Evolutionary conservation across 1,284 basidiomycete genomes (phyloP).

Genomic region (Anthracocystis setariae): DNA sequence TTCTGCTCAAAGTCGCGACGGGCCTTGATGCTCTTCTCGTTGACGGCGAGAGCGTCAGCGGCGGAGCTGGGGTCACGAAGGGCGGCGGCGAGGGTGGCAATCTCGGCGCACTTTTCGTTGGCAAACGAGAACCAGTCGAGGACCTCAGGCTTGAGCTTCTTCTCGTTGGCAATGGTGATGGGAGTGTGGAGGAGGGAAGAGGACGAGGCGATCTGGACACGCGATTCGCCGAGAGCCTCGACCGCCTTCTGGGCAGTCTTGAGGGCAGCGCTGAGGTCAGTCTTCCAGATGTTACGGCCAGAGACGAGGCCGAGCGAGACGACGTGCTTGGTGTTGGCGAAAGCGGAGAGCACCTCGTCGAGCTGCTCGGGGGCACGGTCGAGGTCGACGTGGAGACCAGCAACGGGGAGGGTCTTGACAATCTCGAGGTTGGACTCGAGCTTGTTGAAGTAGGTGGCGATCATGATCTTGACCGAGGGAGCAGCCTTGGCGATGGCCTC

Average conservation of each 20-base stretch:
- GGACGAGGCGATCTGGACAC: slow-evolving; percentile 92
- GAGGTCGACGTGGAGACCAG: slow-evolving; percentile 95
- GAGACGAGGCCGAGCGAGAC: slow-evolving; percentile 97
- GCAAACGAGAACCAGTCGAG: slow-evolving; percentile 99
- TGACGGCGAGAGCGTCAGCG: slow-evolving; percentile 69
- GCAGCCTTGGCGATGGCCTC: slow-evolving; percentile 82
- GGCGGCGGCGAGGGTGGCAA: slow-evolving; percentile 79
- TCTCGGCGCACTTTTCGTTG: slow-evolving; percentile 93
- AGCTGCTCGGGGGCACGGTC: slow-evolving; percentile 88
- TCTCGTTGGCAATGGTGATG: slow-evolving; percentile 92
- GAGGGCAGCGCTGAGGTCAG: slow-evolving; percentile 86
- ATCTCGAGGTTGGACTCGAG: slow-evolving; percentile 91
- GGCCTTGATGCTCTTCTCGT: slow-evolving; percentile 90
- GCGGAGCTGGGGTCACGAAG: slow-evolving; percentile 57
- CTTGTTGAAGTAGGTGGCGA: slow-evolving; percentile 94
- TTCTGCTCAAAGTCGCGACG: slow-evolving; percentile 95
- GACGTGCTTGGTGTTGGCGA: slow-evolving; percentile 74
- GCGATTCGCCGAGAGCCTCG: slow-evolving; percentile 67
- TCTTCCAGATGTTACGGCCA: slow-evolving; percentile 99
- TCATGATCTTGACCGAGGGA: slow-evolving; percentile 81
- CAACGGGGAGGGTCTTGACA: slow-evolving; percentile 90
- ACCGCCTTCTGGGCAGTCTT: slow-evolving; percentile 83
- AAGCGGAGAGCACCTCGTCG: slow-evolving; percentile 81
- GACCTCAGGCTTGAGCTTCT: slow-evolving; percentile 87
- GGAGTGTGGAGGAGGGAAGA: slow-evolving; percentile 98